A percentile compares a stretch with the other conserved stretches of the same genome.
phyloP scores from a whole-genome alignment of 2,329 filamentous ascomycete genomes.

The Ophiocordyceps unilateralis region DNA sequence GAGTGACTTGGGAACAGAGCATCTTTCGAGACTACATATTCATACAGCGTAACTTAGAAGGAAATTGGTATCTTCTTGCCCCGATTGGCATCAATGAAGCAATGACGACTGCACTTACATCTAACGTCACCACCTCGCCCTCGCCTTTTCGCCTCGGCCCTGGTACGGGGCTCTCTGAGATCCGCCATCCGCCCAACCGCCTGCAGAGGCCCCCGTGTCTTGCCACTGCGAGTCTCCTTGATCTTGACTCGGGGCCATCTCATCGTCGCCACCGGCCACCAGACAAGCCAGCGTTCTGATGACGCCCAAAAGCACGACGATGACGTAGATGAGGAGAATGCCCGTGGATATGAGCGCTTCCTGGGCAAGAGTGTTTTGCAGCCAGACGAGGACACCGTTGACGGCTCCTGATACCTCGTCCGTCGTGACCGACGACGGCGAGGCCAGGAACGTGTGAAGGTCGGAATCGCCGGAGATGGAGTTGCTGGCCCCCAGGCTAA shows the following conservation, averaged over 20 bases:
- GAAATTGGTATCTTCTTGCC: too few relatives aligned
- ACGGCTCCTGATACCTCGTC: constrained; percentile 73
- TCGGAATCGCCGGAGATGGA: constrained; percentile 39
- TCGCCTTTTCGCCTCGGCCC: not conserved
- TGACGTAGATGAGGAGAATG: constrained; percentile 59
- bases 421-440: constrained; percentile 52
- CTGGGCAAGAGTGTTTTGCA: constrained; percentile 50
- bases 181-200: not conserved
- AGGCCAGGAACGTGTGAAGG: constrained; percentile 58
- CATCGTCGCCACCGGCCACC: constrained; percentile 31
- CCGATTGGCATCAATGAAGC: too few relatives aligned
- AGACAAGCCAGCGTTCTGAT: constrained; percentile 47
- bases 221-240: not conserved
- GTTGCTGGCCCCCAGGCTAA: constrained; percentile 59
- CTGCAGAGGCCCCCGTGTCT: not conserved
- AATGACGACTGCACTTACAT: not conserved
- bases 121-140: not conserved
- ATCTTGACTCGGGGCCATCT: not conserved
- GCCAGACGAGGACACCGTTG: constrained; percentile 45
- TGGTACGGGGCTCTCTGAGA: not conserved
- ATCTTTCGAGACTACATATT: too few relatives aligned
- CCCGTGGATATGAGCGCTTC: constrained; percentile 67
- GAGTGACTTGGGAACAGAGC: too few relatives aligned
- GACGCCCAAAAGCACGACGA: constrained; percentile 61
- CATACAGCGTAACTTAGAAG: too few relatives aligned